Evolutionary conservation across 2,329 filamentous ascomycete species (phyloP).

Genomic region (Neopestalotiopsis sp.): DNA sequence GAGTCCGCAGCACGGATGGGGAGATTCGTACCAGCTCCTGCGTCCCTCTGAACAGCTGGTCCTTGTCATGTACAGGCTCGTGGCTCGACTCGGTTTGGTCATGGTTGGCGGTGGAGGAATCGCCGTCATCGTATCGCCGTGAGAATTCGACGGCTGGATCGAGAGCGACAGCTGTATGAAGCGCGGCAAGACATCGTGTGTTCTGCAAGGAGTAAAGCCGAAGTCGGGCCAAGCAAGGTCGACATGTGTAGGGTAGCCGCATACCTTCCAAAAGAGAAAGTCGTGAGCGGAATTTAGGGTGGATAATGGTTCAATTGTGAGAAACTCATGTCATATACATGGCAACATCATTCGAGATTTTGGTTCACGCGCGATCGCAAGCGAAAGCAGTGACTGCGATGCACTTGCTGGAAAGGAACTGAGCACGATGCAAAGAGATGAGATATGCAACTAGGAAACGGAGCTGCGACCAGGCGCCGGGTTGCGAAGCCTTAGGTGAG

Average conservation of each 20-base stretch:
- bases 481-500: not conserved
- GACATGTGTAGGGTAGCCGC: conserved; percentile 34
- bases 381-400: not conserved
- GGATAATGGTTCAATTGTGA: not conserved
- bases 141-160: not conserved
- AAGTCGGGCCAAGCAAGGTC: conserved; percentile 33
- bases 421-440: not conserved
- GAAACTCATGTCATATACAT: not conserved
- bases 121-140: not conserved
- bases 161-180: conserved; percentile 24
- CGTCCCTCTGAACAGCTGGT: not conserved
- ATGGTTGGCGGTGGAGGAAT: not conserved
- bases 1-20: not conserved
- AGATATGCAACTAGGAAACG: not conserved
- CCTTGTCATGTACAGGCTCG: not conserved
- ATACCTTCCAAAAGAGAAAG: conserved; percentile 22
- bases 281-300: not conserved
- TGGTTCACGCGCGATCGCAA: not conserved
- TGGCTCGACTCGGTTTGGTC: not conserved
- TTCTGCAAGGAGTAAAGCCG: conserved; percentile 20
- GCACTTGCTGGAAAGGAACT: not conserved
- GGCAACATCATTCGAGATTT: not conserved
- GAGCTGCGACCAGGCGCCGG: not conserved
- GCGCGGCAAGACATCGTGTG: conserved; percentile 3
- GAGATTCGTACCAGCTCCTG: not conserved